Evolutionary conservation across 208 protist genomes (phyloP), one percentile per base, ranked within the genome.

Genomic region (Balamuthia mandrillaris): DNA sequence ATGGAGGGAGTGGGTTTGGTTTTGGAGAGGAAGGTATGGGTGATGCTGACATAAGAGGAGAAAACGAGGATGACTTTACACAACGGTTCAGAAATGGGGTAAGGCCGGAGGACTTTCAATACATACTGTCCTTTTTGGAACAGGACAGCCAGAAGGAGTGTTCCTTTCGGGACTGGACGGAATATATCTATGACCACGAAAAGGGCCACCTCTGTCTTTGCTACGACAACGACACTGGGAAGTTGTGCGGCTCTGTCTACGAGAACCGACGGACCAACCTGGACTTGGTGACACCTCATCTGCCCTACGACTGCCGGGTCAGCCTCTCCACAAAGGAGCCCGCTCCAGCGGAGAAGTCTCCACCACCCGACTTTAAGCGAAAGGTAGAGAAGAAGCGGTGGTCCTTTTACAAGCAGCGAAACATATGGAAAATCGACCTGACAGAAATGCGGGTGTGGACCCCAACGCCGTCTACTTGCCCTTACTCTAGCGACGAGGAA

Each of bases 351-450:
- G 10, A 29, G 56, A 37, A 3, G 21, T 37, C 16, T 18, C 24
- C 37, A 37, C 4, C 60, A 37, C 33, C 60, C n/a, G 60, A 68
- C 21, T 68, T 45, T 37, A 37, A 14, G 12, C 37, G 44, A 37
- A 6, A n/a, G 24, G 44, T 45, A n/a, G 60, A 68, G 33, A 3
- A 37, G 5, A 3, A 37, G 21, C 5, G 24, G 14, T 68, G 60
- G 60, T 68, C 60, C 10, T 68, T 68, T 37, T 68, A 68, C 60
- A 68, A 68, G 33, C 33, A 68, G 33, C 60, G 60, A 29, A 68
- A 68, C 33, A 68, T 68, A 29, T 68, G 60, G 60, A 29, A 37
- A 3, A 68, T 68, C n/a, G 60, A 68, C 18, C 60, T 68, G 10
- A 68, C 60, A 10, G 60, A 68, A n/a, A 68, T 68, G 16, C 37